Base-by-base conservation (phyloP, 1,284 basidiomycete species). In the Exobasidium cylindrosporum region DNA sequence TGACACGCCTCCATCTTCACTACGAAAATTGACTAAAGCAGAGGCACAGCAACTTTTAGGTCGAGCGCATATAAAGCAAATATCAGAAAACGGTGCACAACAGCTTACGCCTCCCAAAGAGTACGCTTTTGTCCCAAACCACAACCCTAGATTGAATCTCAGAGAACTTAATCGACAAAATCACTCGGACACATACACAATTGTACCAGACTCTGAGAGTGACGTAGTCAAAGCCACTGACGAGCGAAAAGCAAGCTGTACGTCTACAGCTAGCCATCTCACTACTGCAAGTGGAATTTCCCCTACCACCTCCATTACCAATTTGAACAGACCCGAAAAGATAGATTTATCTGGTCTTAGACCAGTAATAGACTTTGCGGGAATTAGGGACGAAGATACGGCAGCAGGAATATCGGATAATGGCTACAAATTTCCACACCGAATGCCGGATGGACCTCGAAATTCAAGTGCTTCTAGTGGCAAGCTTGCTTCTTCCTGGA, bases 401-500 rank as follows among this genome's bases (percentile, higher is more conserved):
- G n/a, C 47, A 14, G 21, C 13, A 14, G 21, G 26, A 13, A 23
- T 50, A 28, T 24, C 21, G n/a, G 47, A 4, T 14, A 50, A 14
- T 21, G 10, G 7, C 7, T 26, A 40, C 35, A 7, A 17, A 7
- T 40, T 40, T 17, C 35, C 35, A 17, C 35, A 40, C 10, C 7
- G 17, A 17, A 7, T 40, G 21, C 10, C 21, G 3, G 26, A 6
- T 24, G 61, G 46, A 30, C 54, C 66, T 23, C 59, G 72, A 57
- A 72, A 72, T 60, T 68, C 68, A 14, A 72, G 68, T 40, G 68
- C 70, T 40, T 63, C 43, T 14, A 58, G 57, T 50, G 13, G 29
- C 17, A 21, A 26, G 21, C 10, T 45, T 4, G 57, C 29, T 1
- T 78, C 76, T 23, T 67, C 70, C 44, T 79, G 77, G 77, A 68